Percentiles rank a stretch among this genome's conserved stretches.
Evolutionary conservation across 805 yeast genomes (phyloP).

Genomic region (Lipomyces chichibuensis): DNA sequence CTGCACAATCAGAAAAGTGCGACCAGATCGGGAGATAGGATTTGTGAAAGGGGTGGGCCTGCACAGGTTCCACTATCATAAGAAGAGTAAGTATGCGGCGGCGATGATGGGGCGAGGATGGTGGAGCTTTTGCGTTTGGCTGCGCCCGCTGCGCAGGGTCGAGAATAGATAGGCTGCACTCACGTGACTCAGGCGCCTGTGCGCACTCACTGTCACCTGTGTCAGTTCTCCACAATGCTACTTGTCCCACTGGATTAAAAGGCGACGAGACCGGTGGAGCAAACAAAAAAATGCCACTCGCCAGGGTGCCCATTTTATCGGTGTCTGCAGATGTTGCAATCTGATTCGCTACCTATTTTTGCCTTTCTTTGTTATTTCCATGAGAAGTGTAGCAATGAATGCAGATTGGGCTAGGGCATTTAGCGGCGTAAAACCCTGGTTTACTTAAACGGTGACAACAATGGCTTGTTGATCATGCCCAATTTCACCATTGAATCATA

Average conservation of each 20-base stretch:
- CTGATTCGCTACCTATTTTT: not conserved
- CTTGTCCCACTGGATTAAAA: not conserved
- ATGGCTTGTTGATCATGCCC: too few relatives aligned
- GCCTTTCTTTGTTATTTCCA: too few relatives aligned
- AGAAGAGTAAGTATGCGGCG: not conserved
- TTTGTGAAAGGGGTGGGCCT: not conserved
- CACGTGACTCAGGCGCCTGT: not conserved
- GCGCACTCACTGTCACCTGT: not conserved
- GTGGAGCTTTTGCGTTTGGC: conserved; percentile 1
- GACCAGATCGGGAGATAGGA: not conserved
- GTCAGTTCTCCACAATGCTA: not conserved
- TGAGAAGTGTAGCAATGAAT: too few relatives aligned
- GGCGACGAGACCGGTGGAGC: not conserved
- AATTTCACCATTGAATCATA: too few relatives aligned
- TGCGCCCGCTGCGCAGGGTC: not conserved
- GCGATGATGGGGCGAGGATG: conserved; percentile 2
- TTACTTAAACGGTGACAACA: too few relatives aligned
- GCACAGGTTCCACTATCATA: not conserved
- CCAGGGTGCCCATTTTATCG: not conserved
- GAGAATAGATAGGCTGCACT: not conserved
- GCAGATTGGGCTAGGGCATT: not conserved
- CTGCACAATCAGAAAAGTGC: not conserved
- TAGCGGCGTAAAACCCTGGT: not conserved
- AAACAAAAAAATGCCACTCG: not conserved
- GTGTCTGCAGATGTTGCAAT: not conserved